Conservation (phyloP, 331 rosid species). For the Phaseolus coccineus region DNA sequence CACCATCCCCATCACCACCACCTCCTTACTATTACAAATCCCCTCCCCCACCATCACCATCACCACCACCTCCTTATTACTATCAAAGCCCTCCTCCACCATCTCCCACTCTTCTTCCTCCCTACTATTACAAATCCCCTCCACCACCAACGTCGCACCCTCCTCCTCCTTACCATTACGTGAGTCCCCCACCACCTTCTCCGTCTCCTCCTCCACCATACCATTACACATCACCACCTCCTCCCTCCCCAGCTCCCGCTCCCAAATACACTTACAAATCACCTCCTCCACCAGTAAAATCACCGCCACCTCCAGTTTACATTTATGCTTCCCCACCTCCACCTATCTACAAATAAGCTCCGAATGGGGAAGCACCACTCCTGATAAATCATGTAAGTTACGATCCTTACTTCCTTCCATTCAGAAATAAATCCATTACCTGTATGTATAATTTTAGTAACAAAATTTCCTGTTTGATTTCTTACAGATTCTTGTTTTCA, state of each 20-base stretch:
- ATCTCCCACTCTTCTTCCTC: constrained; percentile 50
- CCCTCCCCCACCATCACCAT: constrained; percentile 56
- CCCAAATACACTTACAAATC: constrained; percentile 56
- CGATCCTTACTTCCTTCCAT: neutral
- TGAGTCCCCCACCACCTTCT: constrained; percentile 51
- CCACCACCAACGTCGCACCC: constrained; percentile 56
- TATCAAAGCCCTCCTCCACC: constrained; percentile 68
- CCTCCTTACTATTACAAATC: constrained; percentile 52
- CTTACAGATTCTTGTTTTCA: constrained; percentile 51
- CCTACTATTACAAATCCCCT: constrained; percentile 60
- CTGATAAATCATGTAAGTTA: constrained; percentile 67
- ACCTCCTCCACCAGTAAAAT: constrained; percentile 63
- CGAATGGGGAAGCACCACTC: constrained; percentile 3
- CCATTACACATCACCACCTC: constrained; percentile 54
- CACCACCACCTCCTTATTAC: constrained; percentile 55
- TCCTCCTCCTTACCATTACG: constrained; percentile 49
- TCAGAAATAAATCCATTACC: neutral
- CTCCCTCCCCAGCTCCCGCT: constrained; percentile 55
- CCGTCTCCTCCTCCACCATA: constrained; percentile 47
- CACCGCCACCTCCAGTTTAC: constrained; percentile 81
- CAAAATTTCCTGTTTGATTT: neutral
- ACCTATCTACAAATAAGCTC: constrained; percentile 64
- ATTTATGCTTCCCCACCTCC: constrained; percentile 92
- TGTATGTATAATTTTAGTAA: neutral
- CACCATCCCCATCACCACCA: constrained; percentile 46